Evolutionary conservation across 2,329 filamentous ascomycete genomes (phyloP), one percentile per base, ranked within the genome.

Genomic region (Cercospora sp.): DNA sequence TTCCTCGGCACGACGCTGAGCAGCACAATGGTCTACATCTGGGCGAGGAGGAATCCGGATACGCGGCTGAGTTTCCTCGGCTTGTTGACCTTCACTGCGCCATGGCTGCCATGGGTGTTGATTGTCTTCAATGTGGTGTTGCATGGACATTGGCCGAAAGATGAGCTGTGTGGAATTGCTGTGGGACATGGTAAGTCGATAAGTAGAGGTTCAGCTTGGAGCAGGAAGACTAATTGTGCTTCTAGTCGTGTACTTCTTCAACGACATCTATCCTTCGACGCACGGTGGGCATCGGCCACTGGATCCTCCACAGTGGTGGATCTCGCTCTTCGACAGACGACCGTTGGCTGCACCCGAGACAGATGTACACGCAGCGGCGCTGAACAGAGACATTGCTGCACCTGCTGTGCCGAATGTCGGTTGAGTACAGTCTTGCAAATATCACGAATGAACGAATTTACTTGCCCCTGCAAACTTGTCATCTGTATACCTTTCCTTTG

Each of bases 1-100:
- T 99, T 97, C 79, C 87, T 99, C 10, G 95, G 95, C n/a, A 92
- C 94, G 51, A 92, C 94, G 1, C 86, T 99, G 13, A 96, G 92
- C 3, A 96, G 93, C 60, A 97, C 92, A 5, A 85, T 99, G 69
- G 94, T 98, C 66, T 99, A 99, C 80, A 97, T 99, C 76, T 99
- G 95, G 95, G 95, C 93, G 70, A 87, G 95, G 63, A 89, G 94
- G 66, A 98, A 99, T 78, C 94, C 95, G 0, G 92, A 97, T 71
- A 96, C 93, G 0, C 86, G 92, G 67, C 85, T 99, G 13, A 96
- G 92, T 72, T 84, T 80, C 60, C 82, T 99, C 4, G 95, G 95
- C 0, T 79, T 99, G 59, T 81, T 98, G 51, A 91, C 95, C 1
- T 98, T 99, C 80, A 93, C 91, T 5, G 95, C 95, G 23, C 95